phyloP scores from a whole-genome alignment of 768 basidiomycete genomes.

The Auriscalpium orientale region DNA sequence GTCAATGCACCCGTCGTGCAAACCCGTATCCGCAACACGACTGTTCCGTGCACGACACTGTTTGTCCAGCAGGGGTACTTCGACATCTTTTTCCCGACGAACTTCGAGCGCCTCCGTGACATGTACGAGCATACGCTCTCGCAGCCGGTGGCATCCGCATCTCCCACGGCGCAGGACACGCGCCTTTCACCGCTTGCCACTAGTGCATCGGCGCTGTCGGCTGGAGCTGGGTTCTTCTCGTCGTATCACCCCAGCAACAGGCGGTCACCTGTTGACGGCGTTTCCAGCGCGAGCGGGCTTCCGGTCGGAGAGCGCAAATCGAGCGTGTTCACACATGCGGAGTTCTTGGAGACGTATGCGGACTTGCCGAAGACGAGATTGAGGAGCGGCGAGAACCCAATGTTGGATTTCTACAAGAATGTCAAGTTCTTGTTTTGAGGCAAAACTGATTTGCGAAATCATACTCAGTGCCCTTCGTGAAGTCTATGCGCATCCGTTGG shows the following conservation, averaged over 20 bases:
- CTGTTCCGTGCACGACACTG: constrained; percentile 84
- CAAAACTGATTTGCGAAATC: too few species aligned
- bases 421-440: constrained; percentile 83
- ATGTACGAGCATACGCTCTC: constrained; percentile 85
- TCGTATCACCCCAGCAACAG: constrained; percentile 51
- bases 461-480: too few species aligned
- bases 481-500: too few species aligned
- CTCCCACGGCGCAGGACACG: constrained; percentile 17
- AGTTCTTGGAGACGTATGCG: constrained; percentile 84
- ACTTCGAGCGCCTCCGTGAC: constrained; percentile 76
- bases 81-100: constrained; percentile 97
- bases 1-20: constrained; percentile 87
- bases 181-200: constrained; percentile 47
- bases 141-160: constrained; percentile 31
- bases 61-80: constrained; percentile 94
- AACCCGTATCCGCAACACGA: constrained; percentile 77
- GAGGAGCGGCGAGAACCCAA: constrained; percentile 79
- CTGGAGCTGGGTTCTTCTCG: constrained; percentile 66
- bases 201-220: constrained; percentile 39
- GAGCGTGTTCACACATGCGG: constrained; percentile 78
- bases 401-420: constrained; percentile 87
- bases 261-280: constrained; percentile 60
- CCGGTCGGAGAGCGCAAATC: constrained; percentile 78
- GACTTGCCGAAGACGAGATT: constrained; percentile 64
- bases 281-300: constrained; percentile 65